phyloP scores from a whole-genome alignment of 2,329 filamentous ascomycete genomes.

The Hypocreales sp. region DNA sequence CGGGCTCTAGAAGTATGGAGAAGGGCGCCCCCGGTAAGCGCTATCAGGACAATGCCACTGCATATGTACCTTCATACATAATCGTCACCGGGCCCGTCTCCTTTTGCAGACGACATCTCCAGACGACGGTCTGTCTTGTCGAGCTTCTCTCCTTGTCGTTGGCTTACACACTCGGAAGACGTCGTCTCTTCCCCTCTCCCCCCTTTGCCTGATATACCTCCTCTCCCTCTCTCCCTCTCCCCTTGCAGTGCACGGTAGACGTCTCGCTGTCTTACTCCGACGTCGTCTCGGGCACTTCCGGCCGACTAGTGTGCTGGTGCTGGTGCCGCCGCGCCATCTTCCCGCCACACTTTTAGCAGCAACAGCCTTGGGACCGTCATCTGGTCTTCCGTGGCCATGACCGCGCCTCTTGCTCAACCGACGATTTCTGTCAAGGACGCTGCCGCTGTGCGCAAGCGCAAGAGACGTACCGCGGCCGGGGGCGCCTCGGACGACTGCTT shows the following conservation, averaged over 20 bases:
- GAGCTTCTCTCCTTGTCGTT: too few species aligned
- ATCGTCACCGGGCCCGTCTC: slow-evolving; percentile 6
- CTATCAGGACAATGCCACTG: neutral
- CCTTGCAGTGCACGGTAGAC: neutral
- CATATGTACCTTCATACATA: slow-evolving; percentile 13
- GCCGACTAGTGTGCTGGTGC: too few species aligned
- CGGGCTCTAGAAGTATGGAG: slow-evolving; percentile 3
- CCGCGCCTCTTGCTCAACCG: slow-evolving; percentile 29
- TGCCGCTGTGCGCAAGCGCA: slow-evolving; percentile 49
- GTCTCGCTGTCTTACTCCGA: neutral
- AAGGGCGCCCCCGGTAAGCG: slow-evolving; percentile 3
- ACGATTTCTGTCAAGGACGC: slow-evolving; percentile 31
- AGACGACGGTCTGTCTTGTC: too few species aligned
- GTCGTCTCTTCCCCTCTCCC: neutral
- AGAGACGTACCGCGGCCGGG: slow-evolving; percentile 74
- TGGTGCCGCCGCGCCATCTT: too few species aligned
- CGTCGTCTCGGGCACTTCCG: neutral
- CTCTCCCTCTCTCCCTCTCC: neutral
- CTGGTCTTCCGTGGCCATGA: too few species aligned
- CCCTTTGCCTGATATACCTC: neutral
- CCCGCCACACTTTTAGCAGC: too few species aligned
- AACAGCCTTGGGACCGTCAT: too few species aligned
- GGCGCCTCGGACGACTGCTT: slow-evolving; percentile 94
- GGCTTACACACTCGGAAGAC: too few species aligned
- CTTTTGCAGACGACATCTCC: slow-evolving; percentile 3